Evolutionary conservation across 2,329 filamentous ascomycete species (phyloP).

Genomic region (Fusarium foetens): DNA sequence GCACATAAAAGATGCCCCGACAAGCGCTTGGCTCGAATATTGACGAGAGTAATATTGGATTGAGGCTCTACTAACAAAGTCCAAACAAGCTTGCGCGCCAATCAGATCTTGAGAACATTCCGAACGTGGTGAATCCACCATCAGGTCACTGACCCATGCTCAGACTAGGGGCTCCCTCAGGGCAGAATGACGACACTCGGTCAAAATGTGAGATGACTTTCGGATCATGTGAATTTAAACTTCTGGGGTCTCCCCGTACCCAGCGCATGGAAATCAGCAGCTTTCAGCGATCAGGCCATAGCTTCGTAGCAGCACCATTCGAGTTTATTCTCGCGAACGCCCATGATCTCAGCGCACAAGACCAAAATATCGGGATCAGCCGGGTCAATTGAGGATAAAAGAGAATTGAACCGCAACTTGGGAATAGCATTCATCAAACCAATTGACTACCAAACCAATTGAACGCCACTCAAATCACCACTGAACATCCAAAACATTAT

Average conservation of each 20-base stretch:
- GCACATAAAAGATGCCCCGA: too few relatives aligned
- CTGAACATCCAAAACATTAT: neutral
- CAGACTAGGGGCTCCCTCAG: fast-evolving
- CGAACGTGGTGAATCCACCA: neutral
- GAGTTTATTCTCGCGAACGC: neutral
- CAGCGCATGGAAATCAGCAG: neutral
- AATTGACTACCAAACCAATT: neutral
- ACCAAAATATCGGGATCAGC: neutral
- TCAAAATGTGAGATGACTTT: neutral
- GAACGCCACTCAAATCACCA: neutral
- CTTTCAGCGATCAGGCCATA: neutral
- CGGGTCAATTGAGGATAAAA: neutral
- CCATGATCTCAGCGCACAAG: neutral
- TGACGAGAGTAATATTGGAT: too few relatives aligned
- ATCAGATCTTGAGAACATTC: neutral
- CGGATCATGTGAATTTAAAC: neutral
- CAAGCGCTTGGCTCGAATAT: too few relatives aligned
- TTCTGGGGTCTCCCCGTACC: neutral
- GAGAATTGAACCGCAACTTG: neutral
- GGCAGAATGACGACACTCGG: neutral
- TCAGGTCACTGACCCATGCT: fast-evolving
- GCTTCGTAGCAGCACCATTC: neutral
- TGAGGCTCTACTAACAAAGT: too few relatives aligned
- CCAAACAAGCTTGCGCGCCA: too few relatives aligned
- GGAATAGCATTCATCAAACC: neutral